Base-by-base conservation (phyloP, 106 monocot species). In the Amphibolis antarctica region DNA sequence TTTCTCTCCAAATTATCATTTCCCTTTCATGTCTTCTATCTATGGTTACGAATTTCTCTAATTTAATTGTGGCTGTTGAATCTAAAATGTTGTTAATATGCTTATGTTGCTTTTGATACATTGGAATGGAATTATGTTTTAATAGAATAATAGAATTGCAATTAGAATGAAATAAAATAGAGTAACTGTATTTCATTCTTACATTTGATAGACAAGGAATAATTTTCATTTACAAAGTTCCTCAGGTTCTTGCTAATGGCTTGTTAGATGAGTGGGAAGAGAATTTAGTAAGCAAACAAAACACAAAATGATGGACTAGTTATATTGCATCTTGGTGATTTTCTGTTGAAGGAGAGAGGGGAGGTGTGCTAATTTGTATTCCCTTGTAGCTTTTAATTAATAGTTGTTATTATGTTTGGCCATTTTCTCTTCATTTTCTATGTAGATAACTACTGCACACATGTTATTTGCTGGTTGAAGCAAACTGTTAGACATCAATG, bases 181-280 rank as follows among this genome's bases (percentile, higher is more conserved):
- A n/a, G n/a, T n/a, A n/a, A n/a, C n/a, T n/a, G n/a, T n/a, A n/a
- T n/a, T n/a, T n/a, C n/a, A n/a, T n/a, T n/a, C n/a, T n/a, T n/a
- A n/a, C n/a, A n/a, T n/a, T n/a, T n/a, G n/a, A n/a, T n/a, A n/a
- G n/a, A n/a, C n/a, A n/a, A n/a, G n/a, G n/a, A n/a, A n/a, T n/a
- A n/a, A n/a, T n/a, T n/a, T n/a, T n/a, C n/a, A n/a, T 26, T 28
- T 57, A 26, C 15, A 25, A 24, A 25, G 12, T 45, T 24, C 10
- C n/a, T 30, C 68, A 91, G 98, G 30, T 64, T 69, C 70, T 55
- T 67, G 64, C 69, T 36, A 80, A 63, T 57, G 77, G 85, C 28
- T 83, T 99, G 84, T 69, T 99, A 29, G 91, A 99, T 77, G 83
- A 79, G 29, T 99, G 98, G 98, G 78, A 91, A 81, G 91, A 91